Evolutionary conservation across 805 yeast genomes (phyloP).

Genomic region (Suhomyces prunicola): DNA sequence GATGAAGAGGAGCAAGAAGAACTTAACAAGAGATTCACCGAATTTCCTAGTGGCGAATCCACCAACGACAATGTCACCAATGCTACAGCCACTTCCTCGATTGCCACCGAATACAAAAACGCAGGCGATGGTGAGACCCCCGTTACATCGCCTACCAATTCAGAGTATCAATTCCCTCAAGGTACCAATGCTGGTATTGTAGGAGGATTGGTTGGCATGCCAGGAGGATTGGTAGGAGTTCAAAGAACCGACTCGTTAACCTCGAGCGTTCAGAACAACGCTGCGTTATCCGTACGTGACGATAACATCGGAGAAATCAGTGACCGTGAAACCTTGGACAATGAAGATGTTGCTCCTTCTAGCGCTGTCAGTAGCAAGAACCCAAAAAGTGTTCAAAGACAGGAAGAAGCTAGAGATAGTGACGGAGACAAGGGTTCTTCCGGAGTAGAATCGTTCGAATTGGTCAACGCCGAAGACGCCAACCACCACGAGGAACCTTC

Average conservation of each 20-base stretch:
- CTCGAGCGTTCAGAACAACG: slow-evolving; percentile 88
- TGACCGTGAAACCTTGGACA: slow-evolving; percentile 40
- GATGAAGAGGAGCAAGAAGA: slow-evolving; percentile 16
- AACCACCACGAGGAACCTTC: slow-evolving; percentile 6
- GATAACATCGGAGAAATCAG: slow-evolving; percentile 48
- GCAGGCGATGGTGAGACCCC: slow-evolving; percentile 42
- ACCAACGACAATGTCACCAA: slow-evolving; percentile 18
- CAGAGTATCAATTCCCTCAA: slow-evolving; percentile 46
- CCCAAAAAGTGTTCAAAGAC: slow-evolving; percentile 6
- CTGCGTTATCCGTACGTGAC: slow-evolving; percentile 86
- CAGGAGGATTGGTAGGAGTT: slow-evolving; percentile 42
- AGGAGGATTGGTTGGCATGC: slow-evolving; percentile 44
- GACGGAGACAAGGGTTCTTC: slow-evolving; percentile 42
- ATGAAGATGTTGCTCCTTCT: slow-evolving; percentile 24
- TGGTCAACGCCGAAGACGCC: slow-evolving; percentile 51
- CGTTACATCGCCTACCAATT: slow-evolving; percentile 45
- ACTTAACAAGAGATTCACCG: slow-evolving; percentile 28
- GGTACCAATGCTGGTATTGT: slow-evolving; percentile 25
- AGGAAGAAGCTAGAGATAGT: slow-evolving; percentile 31
- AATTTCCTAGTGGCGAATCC: slow-evolving; percentile 26
- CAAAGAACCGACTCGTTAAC: slow-evolving; percentile 78
- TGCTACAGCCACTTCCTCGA: slow-evolving; percentile 36
- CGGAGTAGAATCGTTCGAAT: slow-evolving; percentile 52
- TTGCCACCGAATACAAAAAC: slow-evolving; percentile 24
- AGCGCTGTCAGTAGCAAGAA: slow-evolving; percentile 15